Percentiles rank a stretch among this genome's conserved stretches.
These are phyloP conservation scores for Gynostemma pentaphyllum DNA, from an alignment of 306 rosid species.

Conservation along the genomic window DNA sequence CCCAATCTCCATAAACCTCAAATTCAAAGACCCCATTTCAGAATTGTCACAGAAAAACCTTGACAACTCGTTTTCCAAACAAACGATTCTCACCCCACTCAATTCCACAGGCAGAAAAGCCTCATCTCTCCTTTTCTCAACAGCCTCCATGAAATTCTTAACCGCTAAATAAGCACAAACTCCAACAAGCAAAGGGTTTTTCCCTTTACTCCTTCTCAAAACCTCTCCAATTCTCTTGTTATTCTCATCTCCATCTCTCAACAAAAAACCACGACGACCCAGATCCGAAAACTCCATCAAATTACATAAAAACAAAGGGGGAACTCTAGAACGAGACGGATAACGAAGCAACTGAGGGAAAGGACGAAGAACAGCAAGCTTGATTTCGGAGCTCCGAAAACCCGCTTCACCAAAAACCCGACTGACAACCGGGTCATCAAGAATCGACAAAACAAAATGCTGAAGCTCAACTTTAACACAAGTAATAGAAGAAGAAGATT, in stretches of 20 bases:
- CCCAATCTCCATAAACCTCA: conserved; percentile 32
- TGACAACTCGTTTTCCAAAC: conserved; percentile 35
- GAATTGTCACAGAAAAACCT: conserved; percentile 19
- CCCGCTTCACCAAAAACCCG: conserved; percentile 92
- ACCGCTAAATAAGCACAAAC: conserved; percentile 56
- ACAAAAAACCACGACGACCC: conserved; percentile 25
- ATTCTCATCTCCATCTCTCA: conserved; percentile 34
- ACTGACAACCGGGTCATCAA: conserved; percentile 94
- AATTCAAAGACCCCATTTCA: conserved; percentile 17
- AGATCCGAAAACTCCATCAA: conserved; percentile 30
- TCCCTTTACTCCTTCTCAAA: conserved; percentile 35
- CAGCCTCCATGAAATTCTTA: conserved; percentile 28
- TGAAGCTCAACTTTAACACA: conserved; percentile 78
- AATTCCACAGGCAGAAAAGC: conserved; percentile 45
- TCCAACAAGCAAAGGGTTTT: conserved; percentile 77
- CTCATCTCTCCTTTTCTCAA: conserved; percentile 35
- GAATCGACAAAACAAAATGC: conserved; percentile 65
- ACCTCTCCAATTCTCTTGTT: conserved; percentile 64
- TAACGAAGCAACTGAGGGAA: conserved; percentile 44
- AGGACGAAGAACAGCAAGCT: conserved; percentile 68
- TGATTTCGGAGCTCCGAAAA: conserved; percentile 92
- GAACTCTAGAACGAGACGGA: conserved; percentile 40
- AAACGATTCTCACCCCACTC: conserved; percentile 34
- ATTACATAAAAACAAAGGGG: conserved; percentile 64
- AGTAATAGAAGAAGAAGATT: conserved; percentile 56